These are phyloP conservation scores for Echria macrotheca DNA, from an alignment of 495 filamentous ascomycete species.

Conservation along the genomic window DNA sequence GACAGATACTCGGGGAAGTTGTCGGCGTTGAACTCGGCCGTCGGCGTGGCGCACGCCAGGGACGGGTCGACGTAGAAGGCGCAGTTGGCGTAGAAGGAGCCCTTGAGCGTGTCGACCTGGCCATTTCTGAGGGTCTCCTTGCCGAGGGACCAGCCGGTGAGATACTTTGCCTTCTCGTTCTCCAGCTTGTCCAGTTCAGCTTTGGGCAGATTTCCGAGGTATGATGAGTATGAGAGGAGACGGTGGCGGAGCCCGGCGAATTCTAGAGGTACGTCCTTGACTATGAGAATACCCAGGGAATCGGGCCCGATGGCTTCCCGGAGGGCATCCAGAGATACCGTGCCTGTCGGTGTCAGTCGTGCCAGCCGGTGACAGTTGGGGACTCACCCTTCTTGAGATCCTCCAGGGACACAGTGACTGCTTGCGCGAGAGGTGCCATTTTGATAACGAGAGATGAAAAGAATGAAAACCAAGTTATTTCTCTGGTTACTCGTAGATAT, in stretches of 20 bases:
- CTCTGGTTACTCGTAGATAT: too few species aligned
- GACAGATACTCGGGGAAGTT: constrained; percentile 54
- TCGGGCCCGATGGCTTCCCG: constrained; percentile 85
- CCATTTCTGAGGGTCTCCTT: constrained; percentile 92
- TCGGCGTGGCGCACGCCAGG: constrained; percentile 54
- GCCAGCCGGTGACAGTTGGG: too few species aligned
- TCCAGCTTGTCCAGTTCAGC: constrained; percentile 53
- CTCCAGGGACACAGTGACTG: constrained; percentile 47
- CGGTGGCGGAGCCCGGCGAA: constrained; percentile 64
- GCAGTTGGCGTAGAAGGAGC: constrained; percentile 95
- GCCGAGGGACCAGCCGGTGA: constrained; percentile 74
- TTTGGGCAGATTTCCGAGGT: constrained; percentile 74
- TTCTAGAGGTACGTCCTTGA: constrained; percentile 69
- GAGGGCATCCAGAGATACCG: constrained; percentile 66
- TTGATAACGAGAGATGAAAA: not conserved
- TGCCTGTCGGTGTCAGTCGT: constrained; percentile 35
- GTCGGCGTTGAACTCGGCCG: constrained; percentile 52
- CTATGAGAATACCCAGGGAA: constrained; percentile 88
- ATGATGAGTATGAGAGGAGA: constrained; percentile 80
- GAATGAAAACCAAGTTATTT: too few species aligned
- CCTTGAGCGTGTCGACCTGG: constrained; percentile 86
- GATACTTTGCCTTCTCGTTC: constrained; percentile 55
- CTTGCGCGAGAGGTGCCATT: constrained; percentile 41
- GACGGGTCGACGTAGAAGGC: constrained; percentile 74
- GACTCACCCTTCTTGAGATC: constrained; percentile 48